Base-by-base conservation (phyloP, 1,284 basidiomycete species). In the Fomitopsis pinicola region DNA sequence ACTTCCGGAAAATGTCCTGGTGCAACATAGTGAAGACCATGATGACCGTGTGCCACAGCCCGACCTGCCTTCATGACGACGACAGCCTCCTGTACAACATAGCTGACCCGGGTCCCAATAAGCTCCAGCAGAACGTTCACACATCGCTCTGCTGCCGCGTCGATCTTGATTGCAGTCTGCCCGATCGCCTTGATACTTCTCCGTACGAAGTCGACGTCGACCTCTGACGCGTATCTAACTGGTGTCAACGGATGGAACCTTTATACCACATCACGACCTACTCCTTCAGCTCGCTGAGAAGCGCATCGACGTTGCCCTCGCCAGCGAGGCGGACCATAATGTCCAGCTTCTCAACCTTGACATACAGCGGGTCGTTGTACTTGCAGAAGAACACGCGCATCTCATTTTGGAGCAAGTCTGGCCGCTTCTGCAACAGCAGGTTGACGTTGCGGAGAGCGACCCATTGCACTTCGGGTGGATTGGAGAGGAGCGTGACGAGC, bases 361-460 rank as follows among this genome's bases (percentile, higher is more conserved):
- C 95, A 72, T 99, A 99, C 38, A 96, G 81, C 2, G 97, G 97
- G 72, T 99, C 97, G 74, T 98, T 99, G 80, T 99, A 99, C 76
- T 99, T 99, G 89, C 97, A 99, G 81, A 99, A 99, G 76, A 99
- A 99, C 28, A 99, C 96, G 61, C 95, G 88, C 88, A 99, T 95
- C 77, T 99, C 97, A 76, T 93, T 96, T 33, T 90, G 87, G 6
- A 99, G 84, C 59, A 98, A 83, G 62, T 96, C 92, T 0, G 94
- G 81, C 3, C 94, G 88, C 68, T 96, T 95, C 76, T 99, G 97
- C 22, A 98, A 85, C 55, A 99, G 85, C 55, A 99, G 85, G 70
- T 98, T 97, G 80, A 98, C 95, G 73, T 99, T 98, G 35, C 97
- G 87, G 59, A 99, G 80, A 0, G 94, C 95, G 58, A 99, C 97